phyloP scores from a whole-genome alignment of 352 stramenopile species.

The Globisporangium alternatum region DNA sequence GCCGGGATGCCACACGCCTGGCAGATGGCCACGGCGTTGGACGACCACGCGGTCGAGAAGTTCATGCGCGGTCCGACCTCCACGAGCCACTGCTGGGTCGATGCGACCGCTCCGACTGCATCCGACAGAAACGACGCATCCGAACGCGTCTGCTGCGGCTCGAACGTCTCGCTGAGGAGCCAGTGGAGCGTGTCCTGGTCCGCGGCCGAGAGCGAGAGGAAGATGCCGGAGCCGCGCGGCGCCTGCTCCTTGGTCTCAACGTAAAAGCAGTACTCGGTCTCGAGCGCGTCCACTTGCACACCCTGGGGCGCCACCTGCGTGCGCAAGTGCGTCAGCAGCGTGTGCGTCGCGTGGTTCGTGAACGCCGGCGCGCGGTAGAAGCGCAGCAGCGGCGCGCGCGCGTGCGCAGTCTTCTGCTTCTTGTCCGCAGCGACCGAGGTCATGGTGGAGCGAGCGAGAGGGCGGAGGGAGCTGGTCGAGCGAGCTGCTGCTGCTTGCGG shows the following conservation, averaged over 20 bases:
- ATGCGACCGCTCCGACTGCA: constrained; percentile 6
- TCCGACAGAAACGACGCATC: constrained; percentile 53
- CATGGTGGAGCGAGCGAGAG: constrained; percentile 1
- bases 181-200: constrained; percentile 89
- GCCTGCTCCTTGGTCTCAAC: constrained; percentile 71
- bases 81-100: constrained; percentile 65
- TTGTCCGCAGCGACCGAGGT: constrained; percentile 36
- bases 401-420: constrained; percentile 62
- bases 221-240: constrained; percentile 18
- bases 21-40: constrained; percentile 97
- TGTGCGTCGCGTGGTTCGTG: constrained; percentile 59
- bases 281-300: constrained; percentile 52
- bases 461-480: neutral
- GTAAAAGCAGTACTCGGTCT: constrained; percentile 98
- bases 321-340: constrained; percentile 41
- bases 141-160: constrained; percentile 78
- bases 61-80: constrained; percentile 98
- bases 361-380: constrained; percentile 80
- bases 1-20: constrained; percentile 87
- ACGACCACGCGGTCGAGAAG: constrained; percentile 98
- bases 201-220: constrained; percentile 30
- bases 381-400: constrained; percentile 44
- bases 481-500: neutral
- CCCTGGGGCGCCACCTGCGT: constrained; percentile 24
- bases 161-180: constrained; percentile 97